Evolutionary conservation across 2,329 filamentous ascomycete genomes (phyloP).

Genomic region (Fusarium cyanostomum): DNA sequence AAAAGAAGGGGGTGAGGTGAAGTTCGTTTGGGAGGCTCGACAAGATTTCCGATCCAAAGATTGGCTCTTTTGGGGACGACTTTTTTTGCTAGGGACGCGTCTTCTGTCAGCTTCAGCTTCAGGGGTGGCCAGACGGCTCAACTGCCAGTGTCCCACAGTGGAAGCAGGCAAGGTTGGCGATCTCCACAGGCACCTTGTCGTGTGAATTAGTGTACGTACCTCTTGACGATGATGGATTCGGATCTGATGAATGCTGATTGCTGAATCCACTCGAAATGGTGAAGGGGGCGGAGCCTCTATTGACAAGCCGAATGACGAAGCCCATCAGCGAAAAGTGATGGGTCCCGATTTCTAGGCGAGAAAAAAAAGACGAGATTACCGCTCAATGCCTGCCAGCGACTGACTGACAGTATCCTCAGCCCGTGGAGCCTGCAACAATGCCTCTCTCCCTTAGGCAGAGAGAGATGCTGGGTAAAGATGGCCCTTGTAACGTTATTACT

Average conservation of each 20-base stretch:
- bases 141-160: not conserved
- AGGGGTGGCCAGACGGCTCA: slow-evolving; percentile 8
- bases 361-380: not conserved
- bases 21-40: slow-evolving; percentile 4
- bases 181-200: slow-evolving; percentile 25
- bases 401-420: slow-evolving; percentile 13
- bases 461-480: slow-evolving; percentile 16
- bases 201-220: slow-evolving; percentile 24
- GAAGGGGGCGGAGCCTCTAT: slow-evolving; percentile 1
- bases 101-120: slow-evolving; percentile 26
- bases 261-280: not conserved
- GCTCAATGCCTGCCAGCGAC: slow-evolving; percentile 7
- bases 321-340: not conserved
- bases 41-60: slow-evolving; percentile 30
- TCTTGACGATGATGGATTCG: not conserved
- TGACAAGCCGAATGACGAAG: not conserved
- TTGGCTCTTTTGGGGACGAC: slow-evolving; percentile 15
- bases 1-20: slow-evolving; percentile 20
- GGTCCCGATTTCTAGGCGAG: slow-evolving; percentile 1
- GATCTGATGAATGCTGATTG: not conserved
- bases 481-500: not conserved
- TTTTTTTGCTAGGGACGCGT: slow-evolving; percentile 25
- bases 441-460: slow-evolving; percentile 26
- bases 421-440: slow-evolving; percentile 13
- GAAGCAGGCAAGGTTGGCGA: slow-evolving; percentile 3